Percentiles rank a stretch among this genome's conserved stretches.
Conservation (phyloP, 495 filamentous ascomycete genomes). For the Talaromyces borbonicus region DNA sequence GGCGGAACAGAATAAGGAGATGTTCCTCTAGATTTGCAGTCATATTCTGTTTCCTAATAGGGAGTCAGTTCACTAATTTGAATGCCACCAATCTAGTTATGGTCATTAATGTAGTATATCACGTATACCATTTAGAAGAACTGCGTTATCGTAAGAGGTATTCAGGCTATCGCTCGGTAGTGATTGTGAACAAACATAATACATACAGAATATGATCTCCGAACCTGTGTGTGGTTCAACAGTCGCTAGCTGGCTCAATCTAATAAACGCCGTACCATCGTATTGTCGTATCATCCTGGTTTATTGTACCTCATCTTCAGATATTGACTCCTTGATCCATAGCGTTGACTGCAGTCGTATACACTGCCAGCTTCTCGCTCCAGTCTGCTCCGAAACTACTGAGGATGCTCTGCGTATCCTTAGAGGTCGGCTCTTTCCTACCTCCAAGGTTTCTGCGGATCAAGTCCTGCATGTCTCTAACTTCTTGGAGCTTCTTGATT, state of each 20-base stretch:
- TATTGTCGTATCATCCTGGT: neutral
- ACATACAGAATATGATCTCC: neutral
- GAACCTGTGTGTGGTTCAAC: neutral
- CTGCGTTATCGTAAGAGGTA: too few relatives aligned
- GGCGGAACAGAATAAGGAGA: too few relatives aligned
- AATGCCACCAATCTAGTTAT: too few relatives aligned
- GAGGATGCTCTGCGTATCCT: neutral
- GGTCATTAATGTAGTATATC: too few relatives aligned
- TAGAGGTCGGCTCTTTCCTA: neutral
- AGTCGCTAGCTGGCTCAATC: neutral
- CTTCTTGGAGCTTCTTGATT: neutral
- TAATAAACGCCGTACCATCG: neutral
- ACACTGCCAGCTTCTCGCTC: neutral
- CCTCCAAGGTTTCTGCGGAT: neutral
- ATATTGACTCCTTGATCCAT: neutral
- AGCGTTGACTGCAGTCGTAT: neutral
- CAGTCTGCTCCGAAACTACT: neutral
- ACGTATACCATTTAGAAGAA: too few relatives aligned
- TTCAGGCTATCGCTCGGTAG: too few relatives aligned
- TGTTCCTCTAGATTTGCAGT: too few relatives aligned
- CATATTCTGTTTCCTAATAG: too few relatives aligned
- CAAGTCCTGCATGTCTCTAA: neutral
- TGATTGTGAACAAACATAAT: neutral
- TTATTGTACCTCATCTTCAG: neutral
- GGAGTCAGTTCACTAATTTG: too few relatives aligned